phyloP scores from a whole-genome alignment of 805 yeast genomes.

The Candida ulmi region DNA sequence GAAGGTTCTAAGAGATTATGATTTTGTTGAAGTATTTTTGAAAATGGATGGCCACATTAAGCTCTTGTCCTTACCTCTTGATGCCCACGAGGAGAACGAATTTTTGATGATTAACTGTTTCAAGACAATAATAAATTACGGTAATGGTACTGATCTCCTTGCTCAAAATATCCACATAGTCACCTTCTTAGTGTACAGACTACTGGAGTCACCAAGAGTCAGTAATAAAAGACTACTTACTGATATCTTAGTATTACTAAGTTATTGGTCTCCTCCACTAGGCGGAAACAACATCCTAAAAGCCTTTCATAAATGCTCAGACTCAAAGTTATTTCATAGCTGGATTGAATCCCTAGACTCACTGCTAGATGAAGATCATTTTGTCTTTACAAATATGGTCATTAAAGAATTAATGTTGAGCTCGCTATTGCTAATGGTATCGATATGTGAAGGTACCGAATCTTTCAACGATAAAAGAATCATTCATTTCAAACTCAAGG shows the following conservation, averaged over 20 bases:
- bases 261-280: slow-evolving; percentile 22
- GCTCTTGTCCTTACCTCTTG: slow-evolving; percentile 37
- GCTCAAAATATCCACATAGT: slow-evolving; percentile 19
- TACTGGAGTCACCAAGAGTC: slow-evolving; percentile 43
- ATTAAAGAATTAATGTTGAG: slow-evolving; percentile 16
- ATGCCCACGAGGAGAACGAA: slow-evolving; percentile 46
- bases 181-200: slow-evolving; percentile 37
- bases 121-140: slow-evolving; percentile 38
- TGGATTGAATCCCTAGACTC: slow-evolving; percentile 14
- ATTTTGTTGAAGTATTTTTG: slow-evolving; percentile 34
- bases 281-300: slow-evolving; percentile 26
- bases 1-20: slow-evolving; percentile 17
- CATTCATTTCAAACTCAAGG: slow-evolving; percentile 26
- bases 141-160: slow-evolving; percentile 20
- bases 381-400: slow-evolving; percentile 12
- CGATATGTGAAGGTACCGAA: slow-evolving; percentile 20
- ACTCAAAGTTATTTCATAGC: slow-evolving; percentile 13
- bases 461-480: slow-evolving; percentile 22
- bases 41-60: slow-evolving; percentile 45
- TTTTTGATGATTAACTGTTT: slow-evolving; percentile 44
- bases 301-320: slow-evolving; percentile 15
- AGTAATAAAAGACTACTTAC: slow-evolving; percentile 49
- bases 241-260: slow-evolving; percentile 37
- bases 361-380: slow-evolving; percentile 12
- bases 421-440: slow-evolving; percentile 17